These are phyloP conservation scores for Coelastrella sp. DNA, from an alignment of 139 green algal species.

Conservation along the genomic window DNA sequence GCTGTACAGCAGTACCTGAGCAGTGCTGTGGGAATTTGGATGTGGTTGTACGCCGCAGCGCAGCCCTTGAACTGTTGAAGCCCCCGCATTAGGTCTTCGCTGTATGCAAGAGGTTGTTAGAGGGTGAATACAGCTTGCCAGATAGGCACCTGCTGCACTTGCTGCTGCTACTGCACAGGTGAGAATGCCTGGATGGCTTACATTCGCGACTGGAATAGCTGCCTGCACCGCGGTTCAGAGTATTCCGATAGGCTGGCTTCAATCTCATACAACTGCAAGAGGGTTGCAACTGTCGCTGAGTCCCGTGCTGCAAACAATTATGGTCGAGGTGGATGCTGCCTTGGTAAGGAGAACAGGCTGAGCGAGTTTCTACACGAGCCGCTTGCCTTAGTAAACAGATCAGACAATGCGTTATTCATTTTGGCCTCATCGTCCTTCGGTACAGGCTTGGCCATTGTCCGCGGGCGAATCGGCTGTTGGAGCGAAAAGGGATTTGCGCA, in stretches of 20 bases:
- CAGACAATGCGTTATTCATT: neutral
- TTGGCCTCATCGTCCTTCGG: neutral
- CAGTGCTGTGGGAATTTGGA: constrained; percentile 23
- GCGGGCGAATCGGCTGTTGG: neutral
- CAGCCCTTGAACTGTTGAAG: constrained; percentile 24
- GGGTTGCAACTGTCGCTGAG: neutral
- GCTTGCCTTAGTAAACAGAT: constrained; percentile 21
- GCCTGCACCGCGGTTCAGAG: neutral
- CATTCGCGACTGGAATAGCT: constrained; percentile 16
- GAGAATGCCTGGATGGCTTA: constrained; percentile 18
- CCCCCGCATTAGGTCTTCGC: constrained; percentile 12
- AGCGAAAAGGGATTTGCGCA: neutral
- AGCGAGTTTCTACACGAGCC: neutral
- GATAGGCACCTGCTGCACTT: too few relatives aligned
- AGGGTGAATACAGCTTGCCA: too few relatives aligned
- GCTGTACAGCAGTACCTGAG: neutral
- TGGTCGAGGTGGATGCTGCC: too few relatives aligned
- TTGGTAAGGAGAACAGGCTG: too few relatives aligned
- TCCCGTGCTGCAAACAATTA: too few relatives aligned
- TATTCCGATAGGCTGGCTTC: constrained; percentile 27
- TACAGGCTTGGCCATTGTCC: neutral
- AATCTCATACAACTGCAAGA: constrained; percentile 43
- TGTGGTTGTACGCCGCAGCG: neutral
- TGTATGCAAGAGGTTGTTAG: neutral
- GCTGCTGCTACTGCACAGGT: too few relatives aligned